phyloP scores from a whole-genome alignment of 768 basidiomycete genomes.

The Agaricus sinodeliciosus region DNA sequence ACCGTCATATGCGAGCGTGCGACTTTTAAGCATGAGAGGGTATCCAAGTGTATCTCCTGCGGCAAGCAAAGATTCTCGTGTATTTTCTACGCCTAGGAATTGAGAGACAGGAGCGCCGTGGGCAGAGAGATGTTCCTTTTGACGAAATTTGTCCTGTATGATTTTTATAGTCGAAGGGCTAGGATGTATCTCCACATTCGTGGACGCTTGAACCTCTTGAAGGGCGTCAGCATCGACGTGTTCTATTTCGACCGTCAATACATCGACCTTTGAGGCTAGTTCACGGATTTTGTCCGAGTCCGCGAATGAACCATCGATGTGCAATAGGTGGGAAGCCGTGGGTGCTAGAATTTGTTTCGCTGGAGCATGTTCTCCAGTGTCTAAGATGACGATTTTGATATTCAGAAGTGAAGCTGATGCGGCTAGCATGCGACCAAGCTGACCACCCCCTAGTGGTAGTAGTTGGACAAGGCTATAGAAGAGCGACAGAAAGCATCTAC shows the following conservation, averaged over 20 bases:
- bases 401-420: constrained; percentile 85
- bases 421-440: constrained; percentile 95
- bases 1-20: constrained; percentile 95
- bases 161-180: constrained; percentile 73
- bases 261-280: constrained; percentile 73
- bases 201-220: constrained; percentile 43
- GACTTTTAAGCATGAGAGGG: constrained; percentile 92
- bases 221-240: constrained; percentile 82
- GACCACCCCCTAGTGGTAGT: constrained; percentile 74
- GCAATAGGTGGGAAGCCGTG: constrained; percentile 38
- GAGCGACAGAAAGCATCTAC: constrained; percentile 10
- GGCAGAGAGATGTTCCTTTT: constrained; percentile 77
- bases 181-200: constrained; percentile 55
- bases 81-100: constrained; percentile 55
- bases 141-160: constrained; percentile 81
- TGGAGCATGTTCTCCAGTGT: constrained; percentile 70
- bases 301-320: constrained; percentile 87
- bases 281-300: constrained; percentile 73
- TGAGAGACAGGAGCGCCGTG: constrained; percentile 47
- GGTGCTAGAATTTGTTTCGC: constrained; percentile 84
- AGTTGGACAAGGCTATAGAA: constrained; percentile 7
- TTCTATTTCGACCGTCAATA: constrained; percentile 95
- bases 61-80: constrained; percentile 40
- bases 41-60: constrained; percentile 62
- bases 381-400: constrained; percentile 78